Percentiles rank a stretch among this genome's conserved stretches.
phyloP scores from a whole-genome alignment of 2,329 filamentous ascomycete species.

The Aspergillus jensenii region DNA sequence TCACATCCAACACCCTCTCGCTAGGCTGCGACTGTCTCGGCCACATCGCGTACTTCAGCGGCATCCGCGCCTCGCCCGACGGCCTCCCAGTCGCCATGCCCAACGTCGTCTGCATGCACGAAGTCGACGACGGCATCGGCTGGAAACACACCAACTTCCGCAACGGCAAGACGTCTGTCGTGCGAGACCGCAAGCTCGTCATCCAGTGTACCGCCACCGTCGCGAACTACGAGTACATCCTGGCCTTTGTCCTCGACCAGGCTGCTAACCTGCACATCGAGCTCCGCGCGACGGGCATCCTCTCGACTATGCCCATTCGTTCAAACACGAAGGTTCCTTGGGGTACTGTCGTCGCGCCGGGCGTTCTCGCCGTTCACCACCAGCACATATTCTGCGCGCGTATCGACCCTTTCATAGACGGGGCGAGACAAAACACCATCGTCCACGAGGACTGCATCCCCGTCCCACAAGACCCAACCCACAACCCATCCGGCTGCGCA shows the following conservation, averaged over 20 bases:
- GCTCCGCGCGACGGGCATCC: slow-evolving; percentile 67
- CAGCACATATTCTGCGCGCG: slow-evolving; percentile 75
- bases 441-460: slow-evolving; percentile 57
- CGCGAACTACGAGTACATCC: slow-evolving; percentile 72
- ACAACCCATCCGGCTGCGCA: slow-evolving; percentile 51
- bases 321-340: slow-evolving; percentile 64
- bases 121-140: slow-evolving; percentile 68
- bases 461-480: slow-evolving; percentile 59
- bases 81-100: slow-evolving; percentile 57
- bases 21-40: slow-evolving; percentile 72
- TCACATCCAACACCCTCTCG: slow-evolving; percentile 68
- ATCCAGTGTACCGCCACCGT: slow-evolving; percentile 71
- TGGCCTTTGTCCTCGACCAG: slow-evolving; percentile 71
- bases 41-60: slow-evolving; percentile 67
- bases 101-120: slow-evolving; percentile 69
- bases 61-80: slow-evolving; percentile 51
- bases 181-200: slow-evolving; percentile 66
- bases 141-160: slow-evolving; percentile 75
- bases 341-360: slow-evolving; percentile 69
- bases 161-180: slow-evolving; percentile 62
- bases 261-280: slow-evolving; percentile 68
- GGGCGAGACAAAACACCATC: slow-evolving; percentile 52
- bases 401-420: slow-evolving; percentile 62
- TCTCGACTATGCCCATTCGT: slow-evolving; percentile 60
- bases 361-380: slow-evolving; percentile 68